Conservation (phyloP, 2,329 filamentous ascomycete species). For the Diaporthe citrichinensis region DNA sequence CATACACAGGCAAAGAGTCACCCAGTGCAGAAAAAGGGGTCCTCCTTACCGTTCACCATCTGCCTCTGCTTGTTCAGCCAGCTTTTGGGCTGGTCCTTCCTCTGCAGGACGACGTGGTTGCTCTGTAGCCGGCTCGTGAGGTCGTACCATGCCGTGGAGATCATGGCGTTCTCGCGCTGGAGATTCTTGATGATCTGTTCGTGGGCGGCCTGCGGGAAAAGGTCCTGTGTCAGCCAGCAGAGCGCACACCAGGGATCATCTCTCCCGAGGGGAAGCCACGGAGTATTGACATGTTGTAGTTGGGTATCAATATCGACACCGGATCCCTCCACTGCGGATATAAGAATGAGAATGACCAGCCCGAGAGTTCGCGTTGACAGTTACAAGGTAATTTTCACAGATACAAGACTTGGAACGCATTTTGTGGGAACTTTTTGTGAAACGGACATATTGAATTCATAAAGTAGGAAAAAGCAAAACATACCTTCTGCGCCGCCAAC, state of each 20-base stretch:
- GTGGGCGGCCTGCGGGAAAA: constrained; percentile 58
- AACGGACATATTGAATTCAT: constrained; percentile 27
- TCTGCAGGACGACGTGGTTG: constrained; percentile 84
- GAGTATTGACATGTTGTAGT: constrained; percentile 37
- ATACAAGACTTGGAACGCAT: constrained; percentile 31
- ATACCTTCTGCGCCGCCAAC: constrained; percentile 67
- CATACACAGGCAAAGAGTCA: not conserved
- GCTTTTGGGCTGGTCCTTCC: constrained; percentile 82
- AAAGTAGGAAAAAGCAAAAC: constrained; percentile 47
- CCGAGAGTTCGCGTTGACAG: constrained; percentile 21
- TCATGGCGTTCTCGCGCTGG: constrained; percentile 82
- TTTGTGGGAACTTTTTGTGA: constrained; percentile 1
- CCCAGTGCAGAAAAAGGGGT: not conserved
- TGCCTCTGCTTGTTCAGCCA: constrained; percentile 89
- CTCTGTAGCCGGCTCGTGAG: constrained; percentile 83
- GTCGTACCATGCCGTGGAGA: constrained; percentile 90
- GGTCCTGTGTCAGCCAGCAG: constrained; percentile 36
- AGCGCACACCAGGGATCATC: constrained; percentile 30
- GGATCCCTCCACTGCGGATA: constrained; percentile 35
- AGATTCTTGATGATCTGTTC: constrained; percentile 76
- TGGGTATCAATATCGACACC: constrained; percentile 37
- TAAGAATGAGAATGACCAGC: constrained; percentile 36
- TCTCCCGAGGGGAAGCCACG: constrained; percentile 25
- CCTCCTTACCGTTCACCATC: constrained; percentile 70
- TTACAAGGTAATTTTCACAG: constrained; percentile 17